Conservation (phyloP, 1,139 yeast species). For the Blastobotrys aristatus region DNA sequence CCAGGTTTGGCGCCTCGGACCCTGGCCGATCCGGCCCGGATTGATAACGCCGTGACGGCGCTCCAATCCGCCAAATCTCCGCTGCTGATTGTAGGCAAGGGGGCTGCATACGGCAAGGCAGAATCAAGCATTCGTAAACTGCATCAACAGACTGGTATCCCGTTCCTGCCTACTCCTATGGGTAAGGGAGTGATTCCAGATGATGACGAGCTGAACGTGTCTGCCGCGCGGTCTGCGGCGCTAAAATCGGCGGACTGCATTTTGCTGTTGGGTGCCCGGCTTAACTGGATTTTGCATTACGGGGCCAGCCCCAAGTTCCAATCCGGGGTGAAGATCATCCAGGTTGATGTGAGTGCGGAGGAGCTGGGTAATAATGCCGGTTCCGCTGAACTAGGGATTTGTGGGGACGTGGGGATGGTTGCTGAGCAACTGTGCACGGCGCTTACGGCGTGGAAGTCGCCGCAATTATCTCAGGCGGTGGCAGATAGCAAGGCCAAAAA, state of each 20-base stretch:
- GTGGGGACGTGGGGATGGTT: conserved; percentile 48
- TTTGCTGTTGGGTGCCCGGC: conserved; percentile 53
- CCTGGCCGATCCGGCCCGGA: conserved; percentile 39
- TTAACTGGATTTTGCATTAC: conserved; percentile 64
- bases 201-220: conserved; percentile 41
- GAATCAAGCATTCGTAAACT: conserved; percentile 39
- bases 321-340: conserved; percentile 44
- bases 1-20: conserved; percentile 37
- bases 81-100: conserved; percentile 57
- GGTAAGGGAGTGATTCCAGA: conserved; percentile 66
- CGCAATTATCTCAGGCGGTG: conserved; percentile 33
- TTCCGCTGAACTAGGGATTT: conserved; percentile 38
- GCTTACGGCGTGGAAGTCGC: conserved; percentile 30
- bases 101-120: conserved; percentile 47
- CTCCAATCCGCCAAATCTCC: conserved; percentile 42
- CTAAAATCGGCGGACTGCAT: conserved; percentile 52
- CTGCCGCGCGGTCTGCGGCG: conserved; percentile 57
- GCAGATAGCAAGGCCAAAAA: conserved; percentile 36
- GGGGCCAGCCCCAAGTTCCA: conserved; percentile 52
- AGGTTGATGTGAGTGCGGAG: conserved; percentile 49
- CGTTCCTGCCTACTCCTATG: conserved; percentile 68
- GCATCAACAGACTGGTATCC: conserved; percentile 39
- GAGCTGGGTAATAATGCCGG: conserved; percentile 47
- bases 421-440: conserved; percentile 34
- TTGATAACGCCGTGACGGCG: conserved; percentile 36